Evolutionary conservation across 768 basidiomycete genomes (phyloP).

Genomic region (Boletus reticulatus): DNA sequence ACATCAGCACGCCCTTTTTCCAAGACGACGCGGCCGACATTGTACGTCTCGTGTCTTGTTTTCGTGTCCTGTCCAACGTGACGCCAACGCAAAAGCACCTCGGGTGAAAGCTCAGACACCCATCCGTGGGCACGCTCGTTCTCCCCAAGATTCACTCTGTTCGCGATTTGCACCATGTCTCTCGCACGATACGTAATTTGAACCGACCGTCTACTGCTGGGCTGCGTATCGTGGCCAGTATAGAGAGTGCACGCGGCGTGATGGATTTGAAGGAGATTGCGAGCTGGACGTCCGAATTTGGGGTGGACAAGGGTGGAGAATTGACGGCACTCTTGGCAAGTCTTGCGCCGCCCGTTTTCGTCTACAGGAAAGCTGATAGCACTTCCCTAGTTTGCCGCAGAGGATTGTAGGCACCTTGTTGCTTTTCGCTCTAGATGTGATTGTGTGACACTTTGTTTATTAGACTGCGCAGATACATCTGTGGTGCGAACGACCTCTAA

Average conservation of each 20-base stretch:
- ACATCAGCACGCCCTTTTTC: slow-evolving; percentile 63
- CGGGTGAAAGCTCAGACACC: slow-evolving; percentile 40
- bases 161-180: slow-evolving; percentile 63
- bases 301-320: slow-evolving; percentile 44
- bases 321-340: slow-evolving; percentile 61
- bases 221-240: slow-evolving; percentile 69
- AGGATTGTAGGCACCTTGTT: slow-evolving; percentile 66
- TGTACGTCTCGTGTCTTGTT: slow-evolving; percentile 34
- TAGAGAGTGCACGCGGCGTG: slow-evolving; percentile 79
- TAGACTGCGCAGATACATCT: slow-evolving; percentile 88
- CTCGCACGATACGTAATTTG: slow-evolving; percentile 31
- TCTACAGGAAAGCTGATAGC: not conserved
- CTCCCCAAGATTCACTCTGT: slow-evolving; percentile 82
- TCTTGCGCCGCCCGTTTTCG: not conserved
- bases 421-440: not conserved
- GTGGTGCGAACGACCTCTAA: slow-evolving; percentile 75
- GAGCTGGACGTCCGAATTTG: slow-evolving; percentile 54
- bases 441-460: not conserved
- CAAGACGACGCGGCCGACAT: slow-evolving; percentile 59
- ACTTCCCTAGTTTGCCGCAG: slow-evolving; percentile 77
- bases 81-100: slow-evolving; percentile 1
- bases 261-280: slow-evolving; percentile 71
- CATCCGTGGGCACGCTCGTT: slow-evolving; percentile 62
- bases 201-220: slow-evolving; percentile 31
- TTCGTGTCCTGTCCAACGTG: not conserved